Conservation (phyloP, 2,329 filamentous ascomycete genomes). For the Dryadomyces quercus-mongolicae region DNA sequence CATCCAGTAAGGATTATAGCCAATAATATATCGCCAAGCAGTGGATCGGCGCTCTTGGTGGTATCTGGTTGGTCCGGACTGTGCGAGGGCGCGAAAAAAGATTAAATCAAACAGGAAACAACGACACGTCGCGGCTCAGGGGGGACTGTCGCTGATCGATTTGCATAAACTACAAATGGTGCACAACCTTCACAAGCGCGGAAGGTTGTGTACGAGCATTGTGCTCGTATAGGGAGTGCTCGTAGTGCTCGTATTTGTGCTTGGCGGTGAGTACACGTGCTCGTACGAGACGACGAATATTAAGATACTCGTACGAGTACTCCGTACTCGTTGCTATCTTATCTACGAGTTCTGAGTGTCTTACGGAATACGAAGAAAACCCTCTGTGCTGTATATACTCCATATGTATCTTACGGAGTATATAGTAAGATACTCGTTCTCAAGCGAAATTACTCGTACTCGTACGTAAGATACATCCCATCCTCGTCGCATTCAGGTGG, state of each 20-base stretch:
- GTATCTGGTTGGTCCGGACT: not conserved
- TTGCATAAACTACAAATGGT: not conserved
- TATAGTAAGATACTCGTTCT: too few species aligned
- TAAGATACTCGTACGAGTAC: too few species aligned
- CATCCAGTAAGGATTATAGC: not conserved
- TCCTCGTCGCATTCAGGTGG: too few species aligned
- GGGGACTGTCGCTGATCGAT: not conserved
- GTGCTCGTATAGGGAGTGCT: not conserved
- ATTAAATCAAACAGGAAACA: not conserved
- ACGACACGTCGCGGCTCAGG: not conserved
- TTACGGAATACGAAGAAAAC: too few species aligned
- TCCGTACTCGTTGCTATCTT: too few species aligned
- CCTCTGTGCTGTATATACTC: too few species aligned
- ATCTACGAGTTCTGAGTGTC: too few species aligned
- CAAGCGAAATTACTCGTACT: too few species aligned
- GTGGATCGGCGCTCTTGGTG: not conserved
- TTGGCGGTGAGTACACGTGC: not conserved
- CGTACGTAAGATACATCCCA: too few species aligned
- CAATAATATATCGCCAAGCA: not conserved
- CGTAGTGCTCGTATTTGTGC: not conserved
- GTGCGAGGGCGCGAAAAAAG: not conserved
- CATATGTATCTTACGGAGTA: too few species aligned
- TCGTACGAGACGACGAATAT: too few species aligned
- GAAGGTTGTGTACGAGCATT: not conserved
- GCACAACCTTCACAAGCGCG: too few species aligned